Evolutionary conservation across 331 rosid genomes (phyloP), one percentile per base, ranked within the genome.

Genomic region (Pyrus hybrid): DNA sequence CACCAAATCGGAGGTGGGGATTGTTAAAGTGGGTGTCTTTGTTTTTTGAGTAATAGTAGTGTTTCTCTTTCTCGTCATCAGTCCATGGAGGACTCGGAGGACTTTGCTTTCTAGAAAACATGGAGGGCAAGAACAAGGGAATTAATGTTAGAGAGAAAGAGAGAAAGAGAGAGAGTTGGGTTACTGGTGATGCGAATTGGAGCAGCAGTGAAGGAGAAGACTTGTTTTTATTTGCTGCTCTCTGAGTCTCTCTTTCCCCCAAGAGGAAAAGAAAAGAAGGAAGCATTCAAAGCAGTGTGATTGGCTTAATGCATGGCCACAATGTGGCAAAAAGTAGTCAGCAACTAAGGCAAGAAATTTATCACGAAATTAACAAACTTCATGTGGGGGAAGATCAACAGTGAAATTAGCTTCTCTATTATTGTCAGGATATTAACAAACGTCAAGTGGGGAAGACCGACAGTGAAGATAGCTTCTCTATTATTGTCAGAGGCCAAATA

Each of bases 61-160:
- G 58, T 26, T 58, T 58, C 33, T 74, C 30, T 80, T 66, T 76
- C 45, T 74, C 76, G 43, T 79, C 67, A 60, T 83, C 80, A 65
- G 73, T 21, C 81, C 71, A 74, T 76, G 83, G 80, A 17, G 63
- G 21, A 58, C 71, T 65, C 10, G 77, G 63, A 45, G 88, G 67
- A 9, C 87, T 32, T 79, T 82, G 85, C 72, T 90, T 93, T 80
- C 93, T 75, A 79, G 76, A 80, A 66, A 86, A 81, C 94, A 93
- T 87, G 41, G 26, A 8, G 26, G 47, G 17, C 5, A 26, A 23
- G 66, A 11, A n/a, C 20, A 28, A 20, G 77, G 17, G 20, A 7
- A 5, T 20, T 16, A 11, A 14, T 8, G 8, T 26, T 26, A 68
- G 13, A 67, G 71, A 5, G 71, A 30, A 3, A 26, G 28, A 26